Conservation (phyloP, 345 rosid species). For the Aurinia saxatilis region DNA sequence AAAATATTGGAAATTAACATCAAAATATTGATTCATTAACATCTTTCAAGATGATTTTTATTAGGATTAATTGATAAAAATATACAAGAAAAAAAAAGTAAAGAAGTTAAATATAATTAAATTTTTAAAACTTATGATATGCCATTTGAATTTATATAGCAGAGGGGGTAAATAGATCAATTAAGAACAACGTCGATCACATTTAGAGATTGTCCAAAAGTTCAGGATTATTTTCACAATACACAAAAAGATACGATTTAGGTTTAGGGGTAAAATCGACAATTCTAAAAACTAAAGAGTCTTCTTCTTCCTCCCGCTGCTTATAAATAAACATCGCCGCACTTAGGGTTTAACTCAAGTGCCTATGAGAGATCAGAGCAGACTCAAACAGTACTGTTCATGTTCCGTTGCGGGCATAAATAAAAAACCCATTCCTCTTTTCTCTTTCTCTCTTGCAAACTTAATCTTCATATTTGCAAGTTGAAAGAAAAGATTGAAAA, state of each 20-base stretch:
- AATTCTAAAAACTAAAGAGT: background rate
- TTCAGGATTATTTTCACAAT: background rate
- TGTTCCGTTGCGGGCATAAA: constrained; percentile 46
- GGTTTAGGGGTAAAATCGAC: constrained; percentile 13
- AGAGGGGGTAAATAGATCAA: no score
- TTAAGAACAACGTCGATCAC: background rate
- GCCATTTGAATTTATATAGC: no score
- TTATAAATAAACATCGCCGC: constrained; percentile 21
- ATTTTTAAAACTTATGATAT: no score
- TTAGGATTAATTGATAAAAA: no score
- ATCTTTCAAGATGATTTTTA: no score
- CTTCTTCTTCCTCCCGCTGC: background rate
- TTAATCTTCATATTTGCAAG: background rate
- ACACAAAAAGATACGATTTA: background rate
- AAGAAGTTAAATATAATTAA: no score
- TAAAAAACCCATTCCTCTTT: background rate
- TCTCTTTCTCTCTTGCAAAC: constrained; percentile 9
- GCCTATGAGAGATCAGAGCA: constrained; percentile 43
- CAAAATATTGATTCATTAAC: no score
- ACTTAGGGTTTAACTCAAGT: background rate
- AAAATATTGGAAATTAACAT: no score
- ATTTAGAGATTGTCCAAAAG: background rate
- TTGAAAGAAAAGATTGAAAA: constrained; percentile 11
- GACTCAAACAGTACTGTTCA: background rate
- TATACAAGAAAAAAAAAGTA: no score